Base-by-base conservation (phyloP, 495 filamentous ascomycete species). In the Staphylotrichum longicolle region DNA sequence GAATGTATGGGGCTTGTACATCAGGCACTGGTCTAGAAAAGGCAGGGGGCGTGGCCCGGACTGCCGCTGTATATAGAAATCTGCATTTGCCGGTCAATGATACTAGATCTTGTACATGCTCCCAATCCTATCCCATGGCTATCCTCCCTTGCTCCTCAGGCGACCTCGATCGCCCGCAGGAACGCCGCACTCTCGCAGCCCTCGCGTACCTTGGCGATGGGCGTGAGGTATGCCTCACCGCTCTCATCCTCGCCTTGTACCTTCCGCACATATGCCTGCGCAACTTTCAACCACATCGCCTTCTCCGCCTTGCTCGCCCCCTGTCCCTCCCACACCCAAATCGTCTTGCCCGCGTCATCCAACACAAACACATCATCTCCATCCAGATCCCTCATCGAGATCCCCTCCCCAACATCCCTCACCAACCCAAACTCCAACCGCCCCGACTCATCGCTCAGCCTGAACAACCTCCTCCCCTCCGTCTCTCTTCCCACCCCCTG, bases 361-460 rank as follows among this genome's bases (percentile, higher is more conserved):
- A 56, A 30, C 53, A 56, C 40, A 35, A 56, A 54, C 37, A 54
- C 52, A 42, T 54, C 52, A n/a, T 42, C 12, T 0, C 52, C 52
- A 33, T 54, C 52, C 37, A 54, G 6, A 8, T 56, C 53, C 4
- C 27, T 27, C 53, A 11, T 27, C 27, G 53, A 34, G 3, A 56
- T 20, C 1, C 11, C 53, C 10, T 45, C 42, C 4, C 11, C 40
- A 8, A 7, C 53, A 15, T 56, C 40, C 41, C n/a, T 56, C 1
- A 45, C 53, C 53, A 56, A 45, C 27, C 30, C 53, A 35, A 56
- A 56, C 40, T 11, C 10, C 41, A 56, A 3, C 53, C 34, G 4
- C 30, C 41, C 53, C 2, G 39, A 45, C 41, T 44, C 53, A 45
- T 56, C 53, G 7, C 53, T 56, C 41, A 56, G 37, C 41, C 5